Evolutionary conservation across 257 asterid species (phyloP), one percentile per base, ranked within the genome.

Genomic region (Leptodermis oblonga): DNA sequence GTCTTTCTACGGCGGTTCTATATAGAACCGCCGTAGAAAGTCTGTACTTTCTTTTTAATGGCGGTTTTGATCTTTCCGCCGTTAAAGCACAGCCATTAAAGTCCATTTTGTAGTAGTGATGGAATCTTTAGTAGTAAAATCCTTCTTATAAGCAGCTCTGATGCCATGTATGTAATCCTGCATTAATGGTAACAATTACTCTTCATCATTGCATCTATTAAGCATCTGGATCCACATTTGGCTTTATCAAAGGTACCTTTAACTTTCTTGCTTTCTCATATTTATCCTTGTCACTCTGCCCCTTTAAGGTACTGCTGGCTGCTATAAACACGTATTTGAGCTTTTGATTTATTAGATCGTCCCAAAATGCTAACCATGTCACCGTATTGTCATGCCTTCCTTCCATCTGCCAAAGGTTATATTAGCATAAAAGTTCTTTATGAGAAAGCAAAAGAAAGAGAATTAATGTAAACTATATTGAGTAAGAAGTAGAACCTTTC

Each of bases 341-440:
- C 81, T 76, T 93, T 23, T 70, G 86, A 74, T 93, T 93, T 69
- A 93, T 90, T 63, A 97, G 99, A 83, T 93, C 99, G 53, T 79
- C 85, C 99, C 99, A 93, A 76, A 67, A 90, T 34, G 99, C 99
- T 84, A 93, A 81, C 99, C 99, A 93, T 76, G 96, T 88, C 61
- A 93, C 99, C 1, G 99, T 93, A 76, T 90, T 88, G 72, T 93
- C 99, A 70, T 93, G 95, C 84, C 95, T 86, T 93, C 99, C 74
- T 89, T 89, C 99, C 99, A 93, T 56, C 99, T 93, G 87, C 79
- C 78, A 81, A 73, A 74, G 33, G 64, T 36, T n/a, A 69, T 60
- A 17, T 36, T 66, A 60, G 65, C 1, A 5, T 3, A 28, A 18
- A 61, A 61, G 7, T n/a, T 20, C 2, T 18, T 10, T 28, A 33